Evolutionary conservation across 106 monocot genomes (phyloP).

Genomic region (Hemerocallis citrina): DNA sequence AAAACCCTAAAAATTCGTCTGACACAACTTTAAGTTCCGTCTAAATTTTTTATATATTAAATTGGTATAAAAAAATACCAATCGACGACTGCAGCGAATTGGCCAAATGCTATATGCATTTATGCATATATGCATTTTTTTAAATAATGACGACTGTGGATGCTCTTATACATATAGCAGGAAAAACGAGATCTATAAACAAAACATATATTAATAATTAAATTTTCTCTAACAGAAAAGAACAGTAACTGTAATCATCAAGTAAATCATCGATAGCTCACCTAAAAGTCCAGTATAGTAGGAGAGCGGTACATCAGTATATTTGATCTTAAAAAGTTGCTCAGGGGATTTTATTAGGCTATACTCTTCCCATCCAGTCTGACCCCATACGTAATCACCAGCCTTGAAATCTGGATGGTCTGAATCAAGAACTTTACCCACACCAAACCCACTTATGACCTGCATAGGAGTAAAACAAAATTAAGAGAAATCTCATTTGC

Average conservation of each 20-base stretch:
- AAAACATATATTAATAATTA: too few species aligned
- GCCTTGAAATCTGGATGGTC: constrained; percentile 43
- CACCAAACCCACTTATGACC: constrained; percentile 49
- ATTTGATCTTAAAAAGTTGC: constrained; percentile 30
- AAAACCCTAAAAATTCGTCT: too few species aligned
- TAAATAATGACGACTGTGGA: too few species aligned
- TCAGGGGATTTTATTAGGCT: constrained; percentile 25
- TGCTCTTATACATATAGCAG: too few species aligned
- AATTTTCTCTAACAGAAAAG: background rate
- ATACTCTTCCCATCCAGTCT: constrained; percentile 60
- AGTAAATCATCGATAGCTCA: background rate
- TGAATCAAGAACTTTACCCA: constrained; percentile 50
- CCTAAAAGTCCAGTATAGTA: constrained; percentile 57
- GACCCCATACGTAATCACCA: constrained; percentile 48
- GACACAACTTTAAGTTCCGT: too few species aligned
- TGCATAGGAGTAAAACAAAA: constrained; percentile 7
- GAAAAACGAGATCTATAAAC: too few species aligned
- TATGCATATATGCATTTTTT: too few species aligned
- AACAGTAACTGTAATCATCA: background rate
- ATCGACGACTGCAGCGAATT: too few species aligned
- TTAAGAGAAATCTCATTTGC: too few species aligned
- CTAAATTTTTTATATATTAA: too few species aligned
- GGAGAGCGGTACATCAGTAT: constrained; percentile 53
- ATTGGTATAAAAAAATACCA: too few species aligned
- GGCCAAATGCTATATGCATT: too few species aligned